Base-by-base conservation (phyloP, 352 stramenopile genomes). In the Phytophthora agathidicida region DNA sequence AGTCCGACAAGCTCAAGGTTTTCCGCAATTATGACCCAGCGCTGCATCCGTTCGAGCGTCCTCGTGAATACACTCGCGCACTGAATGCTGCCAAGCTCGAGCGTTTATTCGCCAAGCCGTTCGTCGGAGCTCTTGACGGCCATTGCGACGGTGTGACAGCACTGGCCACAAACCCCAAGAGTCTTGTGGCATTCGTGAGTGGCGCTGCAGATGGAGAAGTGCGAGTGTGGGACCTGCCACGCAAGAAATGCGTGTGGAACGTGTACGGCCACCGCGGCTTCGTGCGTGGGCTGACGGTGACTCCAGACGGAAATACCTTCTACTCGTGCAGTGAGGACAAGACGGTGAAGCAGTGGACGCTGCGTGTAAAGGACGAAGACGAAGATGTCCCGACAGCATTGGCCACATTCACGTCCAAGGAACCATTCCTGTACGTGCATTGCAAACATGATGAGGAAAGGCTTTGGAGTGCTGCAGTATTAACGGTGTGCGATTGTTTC, bases 11-110 rank as follows among this genome's bases (percentile, higher is more conserved):
- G 80, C 97, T 75, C 68, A 98, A 97, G 68, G 86, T 98, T 3
- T 94, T 97, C 68, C 94, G 96, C 46, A 99, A 99, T 80, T 89
- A 98, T 33, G 93, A 99, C 72, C 97, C 97, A 3, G 73, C 73
- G 46, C 88, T 98, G 42, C 94, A 98, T 54, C 94, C 94, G 49
- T 98, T 98, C 59, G 94, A 98, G 68, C 89, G 88, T 14, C 83
- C 89, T 37, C 80, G 84, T 24, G 88, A 96, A 86, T 99, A 99
- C 82, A 98, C 92, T 9, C 86, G 97, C 32, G 97, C 98, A 33
- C 67, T 99, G 39, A 98, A 97, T 58, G 94, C 97, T 10, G 96
- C 96, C 32, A 99, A 99, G 75, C 80, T 99, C 31, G 96, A 99
- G 67, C 94, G 97, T 5, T 89, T 99, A 75, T 99, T 99, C 81